Percentiles rank a stretch among this genome's conserved stretches.
Conservation (phyloP, 2,329 filamentous ascomycete species). For the Mycosphaerella sp. region DNA sequence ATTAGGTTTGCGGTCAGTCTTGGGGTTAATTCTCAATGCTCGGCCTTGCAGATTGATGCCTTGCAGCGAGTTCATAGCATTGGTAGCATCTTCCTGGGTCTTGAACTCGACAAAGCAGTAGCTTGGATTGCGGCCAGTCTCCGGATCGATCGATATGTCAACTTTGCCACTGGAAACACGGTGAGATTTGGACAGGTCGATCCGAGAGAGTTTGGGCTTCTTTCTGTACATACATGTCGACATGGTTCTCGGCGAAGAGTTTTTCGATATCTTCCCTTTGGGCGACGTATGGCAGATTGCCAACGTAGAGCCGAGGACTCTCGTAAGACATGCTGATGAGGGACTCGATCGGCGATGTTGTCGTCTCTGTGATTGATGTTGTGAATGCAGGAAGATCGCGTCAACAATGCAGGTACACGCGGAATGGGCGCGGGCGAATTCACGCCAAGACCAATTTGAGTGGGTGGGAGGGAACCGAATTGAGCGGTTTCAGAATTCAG, state of each 20-base stretch:
- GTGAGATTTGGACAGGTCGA: neutral
- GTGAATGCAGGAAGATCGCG: neutral
- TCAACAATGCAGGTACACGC: slow-evolving; percentile 6
- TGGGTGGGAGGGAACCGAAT: too few species aligned
- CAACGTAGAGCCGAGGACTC: slow-evolving; percentile 41
- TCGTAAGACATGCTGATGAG: slow-evolving; percentile 1
- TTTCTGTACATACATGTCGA: slow-evolving; percentile 28
- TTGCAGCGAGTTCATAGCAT: slow-evolving; percentile 52
- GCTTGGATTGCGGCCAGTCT: slow-evolving; percentile 62
- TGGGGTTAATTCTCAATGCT: slow-evolving; percentile 53
- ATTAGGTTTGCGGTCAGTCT: slow-evolving; percentile 16
- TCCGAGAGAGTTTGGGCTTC: too few species aligned
- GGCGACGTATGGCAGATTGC: slow-evolving; percentile 51
- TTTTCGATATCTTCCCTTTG: slow-evolving; percentile 45
- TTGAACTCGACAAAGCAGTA: slow-evolving; percentile 69
- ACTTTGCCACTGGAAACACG: slow-evolving; percentile 47
- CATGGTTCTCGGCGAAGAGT: slow-evolving; percentile 41
- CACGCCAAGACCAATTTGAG: neutral
- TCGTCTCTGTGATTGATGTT: neutral
- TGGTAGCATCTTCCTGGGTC: slow-evolving; percentile 50
- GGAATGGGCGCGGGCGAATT: neutral
- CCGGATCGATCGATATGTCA: slow-evolving; percentile 62
- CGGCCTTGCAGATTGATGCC: slow-evolving; percentile 52
- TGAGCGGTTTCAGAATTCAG: too few species aligned
- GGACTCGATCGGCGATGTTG: neutral